These are phyloP conservation scores for Raffaelea arxii DNA, from an alignment of 2,329 filamentous ascomycete species.

Conservation along the genomic window DNA sequence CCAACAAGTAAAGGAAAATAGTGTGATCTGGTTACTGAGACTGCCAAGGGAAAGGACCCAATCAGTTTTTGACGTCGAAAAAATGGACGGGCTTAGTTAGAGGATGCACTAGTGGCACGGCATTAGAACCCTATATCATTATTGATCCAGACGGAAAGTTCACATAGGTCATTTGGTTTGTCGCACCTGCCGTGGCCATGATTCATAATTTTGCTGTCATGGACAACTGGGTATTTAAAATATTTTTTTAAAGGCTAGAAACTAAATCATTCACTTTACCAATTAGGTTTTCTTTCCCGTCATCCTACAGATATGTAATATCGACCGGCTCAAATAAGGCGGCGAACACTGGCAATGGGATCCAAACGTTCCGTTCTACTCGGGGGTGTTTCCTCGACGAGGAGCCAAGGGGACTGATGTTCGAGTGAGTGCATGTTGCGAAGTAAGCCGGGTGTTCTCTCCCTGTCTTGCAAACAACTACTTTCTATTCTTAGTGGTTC, in stretches of 20 bases:
- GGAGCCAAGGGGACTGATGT: conserved; percentile 21
- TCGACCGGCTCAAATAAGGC: conserved; percentile 26
- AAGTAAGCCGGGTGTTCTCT: too few species aligned
- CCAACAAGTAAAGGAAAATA: too few species aligned
- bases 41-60: too few species aligned
- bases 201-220: conserved; percentile 33
- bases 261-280: neutral
- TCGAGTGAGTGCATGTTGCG: conserved; percentile 17
- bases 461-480: too few species aligned
- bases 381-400: conserved; percentile 15
- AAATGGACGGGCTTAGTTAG: too few species aligned
- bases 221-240: conserved; percentile 24
- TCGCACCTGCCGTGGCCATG: conserved; percentile 25
- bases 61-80: too few species aligned
- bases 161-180: conserved; percentile 12
- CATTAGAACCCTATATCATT: conserved; percentile 1
- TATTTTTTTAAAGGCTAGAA: neutral
- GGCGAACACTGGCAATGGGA: conserved; percentile 30
- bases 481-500: conserved; percentile 27
- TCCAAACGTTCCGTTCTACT: conserved; percentile 15
- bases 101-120: too few species aligned
- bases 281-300: conserved; percentile 21
- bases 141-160: neutral
- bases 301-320: conserved; percentile 22
- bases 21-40: too few species aligned